Percentiles rank a stretch among this genome's conserved stretches.
phyloP scores from a whole-genome alignment of 1,139 yeast genomes.

The Taiozyma sp. region DNA sequence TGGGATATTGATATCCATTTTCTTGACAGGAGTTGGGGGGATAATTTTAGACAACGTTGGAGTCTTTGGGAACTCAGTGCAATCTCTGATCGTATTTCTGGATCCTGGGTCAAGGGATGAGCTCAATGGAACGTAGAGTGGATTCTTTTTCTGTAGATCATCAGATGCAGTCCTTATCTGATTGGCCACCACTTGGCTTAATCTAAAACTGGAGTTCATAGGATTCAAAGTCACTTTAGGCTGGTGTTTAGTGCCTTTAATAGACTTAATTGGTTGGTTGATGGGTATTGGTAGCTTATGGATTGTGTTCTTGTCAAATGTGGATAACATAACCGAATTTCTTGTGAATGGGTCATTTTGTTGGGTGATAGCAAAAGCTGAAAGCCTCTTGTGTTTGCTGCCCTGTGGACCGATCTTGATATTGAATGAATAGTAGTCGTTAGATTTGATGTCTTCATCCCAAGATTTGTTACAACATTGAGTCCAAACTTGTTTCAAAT shows the following conservation, averaged over 20 bases:
- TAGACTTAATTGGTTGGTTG: not conserved
- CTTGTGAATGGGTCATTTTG: slow-evolving; percentile 21
- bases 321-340: slow-evolving; percentile 20
- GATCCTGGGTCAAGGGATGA: slow-evolving; percentile 22
- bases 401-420: slow-evolving; percentile 31
- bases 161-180: not conserved
- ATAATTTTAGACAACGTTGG: slow-evolving; percentile 39
- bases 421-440: slow-evolving; percentile 13
- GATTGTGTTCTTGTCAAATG: slow-evolving; percentile 17
- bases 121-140: slow-evolving; percentile 18
- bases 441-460: slow-evolving; percentile 16
- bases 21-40: slow-evolving; percentile 67
- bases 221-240: slow-evolving; percentile 19
- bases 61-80: slow-evolving; percentile 30
- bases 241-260: slow-evolving; percentile 6
- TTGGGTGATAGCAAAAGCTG: slow-evolving; percentile 18
- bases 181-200: slow-evolving; percentile 26
- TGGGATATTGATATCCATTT: slow-evolving; percentile 38
- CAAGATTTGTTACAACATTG: slow-evolving; percentile 23
- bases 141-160: not conserved
- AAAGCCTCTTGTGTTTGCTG: slow-evolving; percentile 16
- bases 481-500: slow-evolving; percentile 36
- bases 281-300: slow-evolving; percentile 21
- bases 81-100: slow-evolving; percentile 28
- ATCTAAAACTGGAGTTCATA: slow-evolving; percentile 20